A percentile compares a stretch with the other conserved stretches of the same genome.
Evolutionary conservation across 2,329 filamentous ascomycete species (phyloP).

Genomic region (Myrmaecium sp.): DNA sequence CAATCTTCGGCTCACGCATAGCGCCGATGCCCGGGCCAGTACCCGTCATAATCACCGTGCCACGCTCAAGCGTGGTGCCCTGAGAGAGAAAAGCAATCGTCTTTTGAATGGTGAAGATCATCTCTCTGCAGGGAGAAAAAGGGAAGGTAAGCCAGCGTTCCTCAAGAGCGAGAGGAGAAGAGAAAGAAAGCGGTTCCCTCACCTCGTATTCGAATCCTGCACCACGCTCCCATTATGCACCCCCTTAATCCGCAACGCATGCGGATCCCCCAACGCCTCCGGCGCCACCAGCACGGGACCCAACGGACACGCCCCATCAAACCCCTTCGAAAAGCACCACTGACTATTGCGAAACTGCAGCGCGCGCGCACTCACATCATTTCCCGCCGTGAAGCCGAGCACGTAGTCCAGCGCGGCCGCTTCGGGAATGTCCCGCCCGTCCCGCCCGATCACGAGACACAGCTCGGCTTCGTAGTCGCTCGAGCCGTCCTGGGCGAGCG

Average conservation of each 20-base stretch:
- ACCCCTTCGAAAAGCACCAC: constrained; percentile 39
- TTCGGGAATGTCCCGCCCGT: constrained; percentile 32
- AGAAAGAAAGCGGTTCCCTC: constrained; percentile 7
- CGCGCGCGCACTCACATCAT: constrained; percentile 38
- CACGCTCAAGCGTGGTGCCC: constrained; percentile 28
- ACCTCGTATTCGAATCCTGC: constrained; percentile 19
- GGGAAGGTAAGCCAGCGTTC: not conserved
- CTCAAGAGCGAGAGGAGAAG: not conserved
- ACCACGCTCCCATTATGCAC: constrained; percentile 31
- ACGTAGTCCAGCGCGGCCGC: constrained; percentile 32
- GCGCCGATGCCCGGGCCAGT: constrained; percentile 28
- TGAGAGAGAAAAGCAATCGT: constrained; percentile 30
- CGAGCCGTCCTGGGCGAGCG: constrained; percentile 30
- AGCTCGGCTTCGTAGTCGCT: constrained; percentile 27
- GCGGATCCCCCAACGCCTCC: constrained; percentile 26
- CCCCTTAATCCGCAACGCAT: constrained; percentile 26
- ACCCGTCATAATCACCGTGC: constrained; percentile 34
- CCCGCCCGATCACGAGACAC: constrained; percentile 33
- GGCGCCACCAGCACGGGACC: constrained; percentile 32
- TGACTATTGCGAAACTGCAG: constrained; percentile 31
- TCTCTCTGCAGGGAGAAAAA: constrained; percentile 23
- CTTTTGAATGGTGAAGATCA: constrained; percentile 31
- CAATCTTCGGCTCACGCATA: constrained; percentile 23
- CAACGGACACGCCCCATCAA: constrained; percentile 38
- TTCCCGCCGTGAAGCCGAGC: constrained; percentile 36